Evolutionary conservation across 129 eudicot species (phyloP), one percentile per base, ranked within the genome.

Genomic region (Mikania micrantha): DNA sequence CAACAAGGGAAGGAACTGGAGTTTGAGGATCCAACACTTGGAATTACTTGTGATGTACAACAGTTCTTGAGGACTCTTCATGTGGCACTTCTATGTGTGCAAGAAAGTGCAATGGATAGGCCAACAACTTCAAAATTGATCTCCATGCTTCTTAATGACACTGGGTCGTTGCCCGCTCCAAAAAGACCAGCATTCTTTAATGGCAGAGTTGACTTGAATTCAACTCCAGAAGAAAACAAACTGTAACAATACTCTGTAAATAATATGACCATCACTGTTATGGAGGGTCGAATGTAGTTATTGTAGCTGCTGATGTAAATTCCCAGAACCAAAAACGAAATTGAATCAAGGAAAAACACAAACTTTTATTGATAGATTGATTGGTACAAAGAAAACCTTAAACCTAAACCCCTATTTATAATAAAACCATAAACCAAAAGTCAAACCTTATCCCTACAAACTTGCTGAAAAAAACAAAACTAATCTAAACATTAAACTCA

Each of bases 121-220:
- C 77, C 81, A 20, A 57, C 72, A 27, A 70, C 72, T 42, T 35
- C 54, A 1, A 62, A 77, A 13, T 12, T 63, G 75, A 70, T 70
- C 65, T 62, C 62, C 25, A 77, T 70, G 81, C 77, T 77, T 39
- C 67, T 27, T 28, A 70, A 77, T 45, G 77, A 54, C 38, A 71
- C 73, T 4, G 16, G 17, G 47, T 4, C 58, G 1, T 70, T 77
- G 56, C 81, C 77, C 3, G 10, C 58, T 25, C 81, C 73, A 56
- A 64, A 71, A 11, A 44, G 29, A 24, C 81, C 77, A 0, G 21
- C 80, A 69, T 76, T 76, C 54, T 60, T 60, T 27, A 60, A 22
- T n/a, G 68, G 79, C 27, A 79, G 27, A 32, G 28, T 28, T 29
- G 68, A 11, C 48, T 34, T 19, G 1, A 17, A 44, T 35, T 70